Evolutionary conservation across 345 rosid species (phyloP).

Genomic region (Rubroshorea leprosula): DNA sequence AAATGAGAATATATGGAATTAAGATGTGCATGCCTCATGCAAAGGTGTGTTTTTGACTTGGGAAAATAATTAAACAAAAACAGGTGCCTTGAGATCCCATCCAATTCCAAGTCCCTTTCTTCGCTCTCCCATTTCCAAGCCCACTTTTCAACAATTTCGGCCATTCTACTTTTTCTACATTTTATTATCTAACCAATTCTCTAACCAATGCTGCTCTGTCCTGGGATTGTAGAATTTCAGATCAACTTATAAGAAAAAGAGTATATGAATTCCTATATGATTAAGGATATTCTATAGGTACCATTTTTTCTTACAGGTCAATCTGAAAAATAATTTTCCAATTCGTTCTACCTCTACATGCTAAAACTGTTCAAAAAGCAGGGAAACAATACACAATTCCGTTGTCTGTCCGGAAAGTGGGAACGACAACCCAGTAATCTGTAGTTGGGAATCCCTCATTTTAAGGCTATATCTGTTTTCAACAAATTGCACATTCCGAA

Average conservation of each 20-base stretch:
- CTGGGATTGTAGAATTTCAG: too few species aligned
- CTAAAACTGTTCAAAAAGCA: background rate
- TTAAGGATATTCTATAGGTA: too few species aligned
- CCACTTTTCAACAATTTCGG: too few species aligned
- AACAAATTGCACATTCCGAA: too few species aligned
- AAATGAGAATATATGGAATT: background rate
- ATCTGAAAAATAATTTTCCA: too few species aligned
- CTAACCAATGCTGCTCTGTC: too few species aligned
- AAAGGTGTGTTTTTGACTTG: background rate
- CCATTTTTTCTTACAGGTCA: too few species aligned
- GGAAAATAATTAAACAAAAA: background rate
- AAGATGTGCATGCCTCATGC: background rate
- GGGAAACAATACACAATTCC: background rate
- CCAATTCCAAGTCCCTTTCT: background rate
- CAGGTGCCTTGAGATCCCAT: background rate
- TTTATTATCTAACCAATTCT: too few species aligned
- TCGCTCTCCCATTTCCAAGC: background rate
- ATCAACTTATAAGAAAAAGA: too few species aligned
- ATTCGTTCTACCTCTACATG: background rate
- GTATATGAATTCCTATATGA: too few species aligned
- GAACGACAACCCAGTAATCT: background rate
- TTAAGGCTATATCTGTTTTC: background rate
- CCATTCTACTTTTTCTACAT: too few species aligned
- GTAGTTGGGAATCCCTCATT: background rate
- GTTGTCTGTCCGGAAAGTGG: background rate